A percentile compares a stretch with the other conserved stretches of the same genome.
Conservation (phyloP, 2,329 filamentous ascomycete genomes). For the Aspergillus pseudonomiae region DNA sequence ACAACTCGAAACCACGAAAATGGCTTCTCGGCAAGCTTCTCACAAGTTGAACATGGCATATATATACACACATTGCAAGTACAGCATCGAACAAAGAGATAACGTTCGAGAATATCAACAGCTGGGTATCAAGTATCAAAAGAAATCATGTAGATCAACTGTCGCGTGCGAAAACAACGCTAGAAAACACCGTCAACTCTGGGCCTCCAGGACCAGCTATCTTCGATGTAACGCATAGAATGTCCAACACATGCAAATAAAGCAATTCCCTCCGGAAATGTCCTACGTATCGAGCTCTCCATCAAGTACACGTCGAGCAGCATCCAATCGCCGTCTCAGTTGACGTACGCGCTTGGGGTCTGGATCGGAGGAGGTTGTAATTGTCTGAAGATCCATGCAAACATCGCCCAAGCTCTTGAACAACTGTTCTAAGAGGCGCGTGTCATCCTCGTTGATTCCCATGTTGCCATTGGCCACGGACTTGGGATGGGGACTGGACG, state of each 20-base stretch:
- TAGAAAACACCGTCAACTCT: conserved; percentile 4
- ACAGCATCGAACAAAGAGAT: background rate
- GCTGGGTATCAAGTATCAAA: conserved; percentile 18
- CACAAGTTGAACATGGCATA: background rate
- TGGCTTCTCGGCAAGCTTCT: background rate
- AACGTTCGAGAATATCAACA: conserved; percentile 11
- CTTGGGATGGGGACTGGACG: conserved; percentile 31
- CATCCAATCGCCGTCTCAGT: conserved; percentile 72
- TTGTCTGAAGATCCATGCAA: conserved; percentile 53
- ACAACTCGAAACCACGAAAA: background rate
- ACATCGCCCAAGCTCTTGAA: conserved; percentile 54
- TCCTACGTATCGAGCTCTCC: conserved; percentile 55
- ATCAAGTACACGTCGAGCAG: conserved; percentile 72
- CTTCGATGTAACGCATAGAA: background rate
- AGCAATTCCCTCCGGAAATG: background rate
- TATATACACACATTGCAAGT: conserved; percentile 1
- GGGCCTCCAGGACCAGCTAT: background rate
- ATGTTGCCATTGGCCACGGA: conserved; percentile 21
- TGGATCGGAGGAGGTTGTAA: conserved; percentile 55
- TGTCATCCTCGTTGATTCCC: conserved; percentile 56
- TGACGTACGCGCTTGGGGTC: conserved; percentile 60
- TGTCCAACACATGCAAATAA: conserved; percentile 2
- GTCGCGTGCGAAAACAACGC: background rate
- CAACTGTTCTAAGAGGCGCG: conserved; percentile 59
- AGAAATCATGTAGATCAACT: conserved; percentile 5